Conservation (phyloP, 768 basidiomycete genomes). For the Naematelia encephala region DNA sequence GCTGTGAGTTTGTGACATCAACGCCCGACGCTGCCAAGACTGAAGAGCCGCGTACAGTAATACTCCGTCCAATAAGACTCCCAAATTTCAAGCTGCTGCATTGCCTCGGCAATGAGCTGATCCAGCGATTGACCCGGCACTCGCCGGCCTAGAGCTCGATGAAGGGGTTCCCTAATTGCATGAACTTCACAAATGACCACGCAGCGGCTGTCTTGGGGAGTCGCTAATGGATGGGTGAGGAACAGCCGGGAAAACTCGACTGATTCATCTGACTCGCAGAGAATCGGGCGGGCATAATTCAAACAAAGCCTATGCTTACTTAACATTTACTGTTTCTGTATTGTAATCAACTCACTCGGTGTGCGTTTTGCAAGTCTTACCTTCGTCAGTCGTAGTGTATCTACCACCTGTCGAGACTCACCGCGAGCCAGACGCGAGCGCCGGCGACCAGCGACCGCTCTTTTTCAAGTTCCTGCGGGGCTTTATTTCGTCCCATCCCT, state of each 20-base stretch:
- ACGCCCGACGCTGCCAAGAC: background rate
- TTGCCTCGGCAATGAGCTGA: constrained; percentile 2
- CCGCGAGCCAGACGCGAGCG: constrained; percentile 11
- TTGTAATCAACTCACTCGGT: constrained; percentile 8
- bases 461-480: constrained; percentile 4
- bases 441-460: constrained; percentile 12
- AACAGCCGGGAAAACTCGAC: constrained; percentile 3
- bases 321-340: background rate
- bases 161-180: constrained; percentile 11
- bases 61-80: constrained; percentile 6
- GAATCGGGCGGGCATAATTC: constrained; percentile 9
- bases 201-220: constrained; percentile 8
- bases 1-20: background rate
- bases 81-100: constrained; percentile 4
- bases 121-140: constrained; percentile 1
- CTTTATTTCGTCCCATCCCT: constrained; percentile 15
- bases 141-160: constrained; percentile 5
- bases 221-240: constrained; percentile 11
- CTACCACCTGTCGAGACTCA: background rate
- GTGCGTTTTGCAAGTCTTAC: constrained; percentile 7
- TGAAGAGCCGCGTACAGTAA: background rate
- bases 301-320: constrained; percentile 5
- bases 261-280: constrained; percentile 4
- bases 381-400: background rate
- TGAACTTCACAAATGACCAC: constrained; percentile 8